Base-by-base conservation (phyloP, 805 yeast species). In the Metschnikowia santaceciliae region DNA sequence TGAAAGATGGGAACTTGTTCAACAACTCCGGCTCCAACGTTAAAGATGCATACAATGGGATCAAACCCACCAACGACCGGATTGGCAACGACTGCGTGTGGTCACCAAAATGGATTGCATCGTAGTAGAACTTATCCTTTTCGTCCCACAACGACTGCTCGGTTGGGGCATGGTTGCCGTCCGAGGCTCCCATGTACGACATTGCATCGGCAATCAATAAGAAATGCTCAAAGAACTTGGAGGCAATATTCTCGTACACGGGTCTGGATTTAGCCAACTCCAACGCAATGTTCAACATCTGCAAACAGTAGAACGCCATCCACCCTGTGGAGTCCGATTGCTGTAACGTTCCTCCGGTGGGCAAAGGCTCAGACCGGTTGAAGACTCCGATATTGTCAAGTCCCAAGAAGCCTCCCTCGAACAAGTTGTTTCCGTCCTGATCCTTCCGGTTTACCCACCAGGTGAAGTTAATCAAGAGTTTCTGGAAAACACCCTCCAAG, bases 391-490 rank as follows among this genome's bases (percentile, higher is more conserved):
- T 90, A 69, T 90, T 90, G 71, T 90, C 97, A 52, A 90, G 75
- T 6, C 97, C 97, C 52, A 90, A 76, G 68, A 90, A 90, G 0
- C 97, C 97, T 54, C 97, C 97, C 70, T 88, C 96, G 64, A 91
- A 90, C 23, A 91, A 86, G 60, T 90, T 90, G 62, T 86, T 86
- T 55, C 97, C 97, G 55, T 83, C 86, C 3, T 77, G 68, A 69
- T 90, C 97, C 65, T 90, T 90, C 62, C 96, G 77, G 69, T 91
- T 90, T 52, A 91, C 96, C 97, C 97, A 90, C 97, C 97, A 90
- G 20, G 97, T 89, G 69, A 90, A 90, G 69, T 90, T 90, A 53
- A 90, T 74, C 67, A 91, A 71, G 62, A 90, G 78, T 66, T 90
- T 90, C 68, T 91, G 97, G 79, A 90, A 90, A 7, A 89, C 95